phyloP scores from a whole-genome alignment of 2,329 filamentous ascomycete genomes.

The Neonectria magnoliae region DNA sequence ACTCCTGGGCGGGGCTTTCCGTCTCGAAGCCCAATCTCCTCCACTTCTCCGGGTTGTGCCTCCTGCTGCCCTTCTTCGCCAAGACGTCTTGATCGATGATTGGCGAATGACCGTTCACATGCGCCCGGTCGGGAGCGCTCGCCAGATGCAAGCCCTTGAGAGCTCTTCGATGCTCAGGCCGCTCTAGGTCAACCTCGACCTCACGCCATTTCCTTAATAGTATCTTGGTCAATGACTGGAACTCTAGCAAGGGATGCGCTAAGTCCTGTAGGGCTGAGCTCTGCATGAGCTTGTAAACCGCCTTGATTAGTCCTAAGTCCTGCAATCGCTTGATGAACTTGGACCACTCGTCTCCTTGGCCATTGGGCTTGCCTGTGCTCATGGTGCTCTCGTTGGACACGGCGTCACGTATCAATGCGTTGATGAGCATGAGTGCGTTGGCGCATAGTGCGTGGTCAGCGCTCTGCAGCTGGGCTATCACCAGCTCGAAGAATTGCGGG shows the following conservation, averaged over 20 bases:
- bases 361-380: slow-evolving; percentile 41
- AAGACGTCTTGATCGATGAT: slow-evolving; percentile 51
- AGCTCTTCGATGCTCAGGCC: slow-evolving; percentile 86
- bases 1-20: slow-evolving; percentile 87
- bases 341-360: slow-evolving; percentile 79
- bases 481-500: slow-evolving; percentile 92
- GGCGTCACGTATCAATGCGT: slow-evolving; percentile 92
- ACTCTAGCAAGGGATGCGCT: slow-evolving; percentile 89
- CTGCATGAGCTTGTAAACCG: slow-evolving; percentile 93
- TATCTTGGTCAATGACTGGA: slow-evolving; percentile 90
- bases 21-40: slow-evolving; percentile 89
- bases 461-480: slow-evolving; percentile 90
- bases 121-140: slow-evolving; percentile 72
- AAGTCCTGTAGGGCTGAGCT: slow-evolving; percentile 91
- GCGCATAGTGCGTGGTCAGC: slow-evolving; percentile 96
- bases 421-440: slow-evolving; percentile 94
- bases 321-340: slow-evolving; percentile 94
- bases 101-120: slow-evolving; percentile 51
- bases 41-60: slow-evolving; percentile 93
- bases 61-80: slow-evolving; percentile 69
- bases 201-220: slow-evolving; percentile 89
- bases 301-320: slow-evolving; percentile 91
- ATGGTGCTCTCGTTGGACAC: slow-evolving; percentile 76
- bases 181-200: slow-evolving; percentile 84
- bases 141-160: slow-evolving; percentile 87